phyloP scores from a whole-genome alignment of 352 stramenopile genomes.

The Phytophthora syringae region DNA sequence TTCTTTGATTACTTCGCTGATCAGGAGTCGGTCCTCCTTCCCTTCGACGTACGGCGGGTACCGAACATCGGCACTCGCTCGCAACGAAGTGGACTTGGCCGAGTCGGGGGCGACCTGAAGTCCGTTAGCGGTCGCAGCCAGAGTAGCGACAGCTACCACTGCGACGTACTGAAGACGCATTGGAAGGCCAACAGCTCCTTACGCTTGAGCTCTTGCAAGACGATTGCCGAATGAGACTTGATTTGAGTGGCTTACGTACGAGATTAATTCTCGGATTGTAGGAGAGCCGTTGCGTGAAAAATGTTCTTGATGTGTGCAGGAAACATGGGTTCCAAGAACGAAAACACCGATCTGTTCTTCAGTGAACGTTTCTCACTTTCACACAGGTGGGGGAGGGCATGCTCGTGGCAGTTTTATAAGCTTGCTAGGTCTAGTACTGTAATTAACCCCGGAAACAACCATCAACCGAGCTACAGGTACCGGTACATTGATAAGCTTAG shows the following conservation, averaged over 20 bases:
- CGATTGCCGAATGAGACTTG: constrained; percentile 14
- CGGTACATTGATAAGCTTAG: no score
- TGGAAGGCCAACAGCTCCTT: background rate
- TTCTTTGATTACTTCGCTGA: constrained; percentile 15
- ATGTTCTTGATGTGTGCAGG: constrained; percentile 2
- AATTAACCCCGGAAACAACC: no score
- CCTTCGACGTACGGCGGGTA: constrained; percentile 27
- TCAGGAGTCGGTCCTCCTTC: constrained; percentile 20
- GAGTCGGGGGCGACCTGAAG: constrained; percentile 24
- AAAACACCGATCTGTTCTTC: background rate
- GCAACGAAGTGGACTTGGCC: constrained; percentile 18
- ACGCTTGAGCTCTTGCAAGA: constrained; percentile 4
- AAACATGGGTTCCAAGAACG: background rate
- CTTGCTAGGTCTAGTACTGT: no score
- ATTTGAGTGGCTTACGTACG: no score
- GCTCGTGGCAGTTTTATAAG: no score
- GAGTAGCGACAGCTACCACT: constrained; percentile 14
- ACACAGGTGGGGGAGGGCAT: no score
- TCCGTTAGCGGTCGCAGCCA: constrained; percentile 10
- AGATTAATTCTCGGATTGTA: no score
- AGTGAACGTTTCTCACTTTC: background rate
- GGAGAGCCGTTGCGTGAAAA: constrained; percentile 15
- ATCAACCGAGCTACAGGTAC: no score
- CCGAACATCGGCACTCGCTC: constrained; percentile 2
- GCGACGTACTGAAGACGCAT: constrained; percentile 20